phyloP scores from a whole-genome alignment of 1,284 basidiomycete genomes.

The Cryptococcus floricola region DNA sequence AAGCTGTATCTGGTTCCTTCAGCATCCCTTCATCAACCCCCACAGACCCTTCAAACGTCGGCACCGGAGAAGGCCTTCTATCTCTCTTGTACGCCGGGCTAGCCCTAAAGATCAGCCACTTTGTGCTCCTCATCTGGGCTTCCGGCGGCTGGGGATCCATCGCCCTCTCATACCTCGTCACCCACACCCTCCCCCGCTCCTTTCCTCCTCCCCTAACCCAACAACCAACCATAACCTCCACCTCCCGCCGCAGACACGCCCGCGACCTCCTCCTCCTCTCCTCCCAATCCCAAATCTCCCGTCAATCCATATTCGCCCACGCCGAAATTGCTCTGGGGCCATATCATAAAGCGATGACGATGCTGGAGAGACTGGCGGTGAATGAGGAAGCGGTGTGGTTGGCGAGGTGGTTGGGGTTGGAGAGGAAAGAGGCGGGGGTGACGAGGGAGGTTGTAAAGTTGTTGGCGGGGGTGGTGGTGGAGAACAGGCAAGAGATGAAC shows the following conservation, averaged over 20 bases:
- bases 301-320: conserved; percentile 61
- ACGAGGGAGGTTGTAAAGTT: conserved; percentile 78
- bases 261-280: conserved; percentile 59
- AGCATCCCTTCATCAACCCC: conserved; percentile 21
- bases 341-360: conserved; percentile 74
- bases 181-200: conserved; percentile 57
- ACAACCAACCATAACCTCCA: conserved; percentile 50
- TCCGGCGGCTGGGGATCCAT: conserved; percentile 80
- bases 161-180: conserved; percentile 67
- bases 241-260: conserved; percentile 52
- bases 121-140: conserved; percentile 67
- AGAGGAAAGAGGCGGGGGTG: conserved; percentile 77
- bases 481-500: conserved; percentile 32
- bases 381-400: conserved; percentile 67
- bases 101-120: conserved; percentile 43
- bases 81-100: conserved; percentile 42
- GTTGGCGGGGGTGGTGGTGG: conserved; percentile 70
- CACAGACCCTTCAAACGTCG: conserved; percentile 16
- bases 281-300: conserved; percentile 62
- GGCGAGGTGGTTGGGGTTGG: conserved; percentile 72
- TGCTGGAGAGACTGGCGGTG: conserved; percentile 66
- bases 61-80: conserved; percentile 44
- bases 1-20: conserved; percentile 25
- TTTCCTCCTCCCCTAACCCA: conserved; percentile 41
- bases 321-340: conserved; percentile 72